Evolutionary conservation across 2,329 filamentous ascomycete species (phyloP).

Genomic region (Erysiphe pulchra): DNA sequence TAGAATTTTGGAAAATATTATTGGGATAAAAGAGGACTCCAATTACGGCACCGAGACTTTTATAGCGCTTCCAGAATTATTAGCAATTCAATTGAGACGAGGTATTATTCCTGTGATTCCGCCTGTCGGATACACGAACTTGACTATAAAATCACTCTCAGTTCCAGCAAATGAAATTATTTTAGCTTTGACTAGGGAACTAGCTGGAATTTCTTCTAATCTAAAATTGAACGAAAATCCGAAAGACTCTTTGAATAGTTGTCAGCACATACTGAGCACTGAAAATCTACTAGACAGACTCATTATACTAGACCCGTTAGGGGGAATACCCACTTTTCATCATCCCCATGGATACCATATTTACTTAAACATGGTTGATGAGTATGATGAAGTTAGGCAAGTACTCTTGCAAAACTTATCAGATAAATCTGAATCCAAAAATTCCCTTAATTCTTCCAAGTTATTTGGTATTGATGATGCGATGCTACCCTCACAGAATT

Average conservation of each 20-base stretch:
- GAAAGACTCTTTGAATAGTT: constrained; percentile 18
- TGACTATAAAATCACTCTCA: constrained; percentile 20
- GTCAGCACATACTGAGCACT: neutral
- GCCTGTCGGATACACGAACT: constrained; percentile 30
- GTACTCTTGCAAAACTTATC: constrained; percentile 22
- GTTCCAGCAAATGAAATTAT: constrained; percentile 38
- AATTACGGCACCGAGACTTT: constrained; percentile 3
- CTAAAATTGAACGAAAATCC: constrained; percentile 16
- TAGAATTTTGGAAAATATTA: constrained; percentile 32
- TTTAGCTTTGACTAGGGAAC: constrained; percentile 49
- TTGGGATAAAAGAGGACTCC: constrained; percentile 12
- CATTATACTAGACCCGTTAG: constrained; percentile 67
- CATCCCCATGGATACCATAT: constrained; percentile 41
- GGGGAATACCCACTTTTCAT: constrained; percentile 50
- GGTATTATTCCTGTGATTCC: constrained; percentile 48
- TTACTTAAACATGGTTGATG: constrained; percentile 85
- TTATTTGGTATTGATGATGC: neutral
- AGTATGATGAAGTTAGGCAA: constrained; percentile 43
- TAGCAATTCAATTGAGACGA: constrained; percentile 39
- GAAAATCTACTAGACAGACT: constrained; percentile 52
- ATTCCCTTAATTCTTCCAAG: neutral
- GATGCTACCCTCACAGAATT: constrained; percentile 21
- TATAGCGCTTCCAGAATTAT: constrained; percentile 22
- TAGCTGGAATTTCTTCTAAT: constrained; percentile 34
- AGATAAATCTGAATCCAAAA: neutral